phyloP scores from a whole-genome alignment of 2,329 filamentous ascomycete species.

The Tolypocladium guangdongense region DNA sequence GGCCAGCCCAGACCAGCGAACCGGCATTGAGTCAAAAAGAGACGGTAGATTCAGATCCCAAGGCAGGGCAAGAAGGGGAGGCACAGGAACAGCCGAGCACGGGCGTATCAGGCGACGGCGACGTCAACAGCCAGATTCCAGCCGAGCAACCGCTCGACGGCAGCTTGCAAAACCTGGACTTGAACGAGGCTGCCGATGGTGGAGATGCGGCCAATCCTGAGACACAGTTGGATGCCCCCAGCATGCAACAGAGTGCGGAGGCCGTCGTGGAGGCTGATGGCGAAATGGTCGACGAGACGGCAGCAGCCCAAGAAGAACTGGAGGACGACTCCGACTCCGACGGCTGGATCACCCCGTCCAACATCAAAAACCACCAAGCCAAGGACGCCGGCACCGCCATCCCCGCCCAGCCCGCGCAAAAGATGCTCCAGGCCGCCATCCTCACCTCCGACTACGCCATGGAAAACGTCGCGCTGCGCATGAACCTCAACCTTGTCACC shows the following conservation, averaged over 20 bases:
- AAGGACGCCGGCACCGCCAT: constrained; percentile 43
- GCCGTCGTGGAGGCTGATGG: not conserved
- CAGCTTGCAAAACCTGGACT: constrained; percentile 11
- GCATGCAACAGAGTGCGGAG: not conserved
- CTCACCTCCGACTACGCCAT: constrained; percentile 95
- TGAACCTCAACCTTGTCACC: constrained; percentile 85
- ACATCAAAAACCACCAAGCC: constrained; percentile 74
- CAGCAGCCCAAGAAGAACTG: constrained; percentile 20
- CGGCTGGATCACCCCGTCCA: constrained; percentile 90
- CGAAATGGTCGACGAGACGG: constrained; percentile 8
- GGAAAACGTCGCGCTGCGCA: constrained; percentile 91
- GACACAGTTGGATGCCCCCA: not conserved
- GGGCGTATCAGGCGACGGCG: not conserved
- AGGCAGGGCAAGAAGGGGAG: constrained; percentile 6
- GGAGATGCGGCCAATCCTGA: not conserved
- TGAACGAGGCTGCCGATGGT: constrained; percentile 8
- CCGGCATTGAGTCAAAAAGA: constrained; percentile 25
- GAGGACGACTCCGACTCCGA: constrained; percentile 41
- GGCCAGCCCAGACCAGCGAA: constrained; percentile 16
- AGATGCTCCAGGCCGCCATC: constrained; percentile 73
- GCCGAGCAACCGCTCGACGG: constrained; percentile 1
- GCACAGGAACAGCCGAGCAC: constrained; percentile 12
- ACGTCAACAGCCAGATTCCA: no score
- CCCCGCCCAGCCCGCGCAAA: constrained; percentile 40
- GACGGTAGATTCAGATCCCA: constrained; percentile 14